These are phyloP conservation scores for Cryoendolithus antarcticus DNA, from an alignment of 2,329 filamentous ascomycete genomes.

Conservation along the genomic window DNA sequence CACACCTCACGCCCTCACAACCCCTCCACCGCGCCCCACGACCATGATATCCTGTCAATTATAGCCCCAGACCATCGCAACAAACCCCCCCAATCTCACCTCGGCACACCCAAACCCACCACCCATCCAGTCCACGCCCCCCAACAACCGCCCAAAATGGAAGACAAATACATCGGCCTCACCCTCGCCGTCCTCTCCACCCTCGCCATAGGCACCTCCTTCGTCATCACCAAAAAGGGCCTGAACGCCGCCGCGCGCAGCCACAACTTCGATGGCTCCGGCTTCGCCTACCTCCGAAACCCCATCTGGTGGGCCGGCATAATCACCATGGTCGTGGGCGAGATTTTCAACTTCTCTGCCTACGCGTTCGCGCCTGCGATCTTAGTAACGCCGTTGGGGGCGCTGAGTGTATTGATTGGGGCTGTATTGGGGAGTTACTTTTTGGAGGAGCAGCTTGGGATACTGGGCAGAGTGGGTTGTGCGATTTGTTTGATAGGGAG, in stretches of 20 bases:
- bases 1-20: too few relatives aligned
- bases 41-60: conserved; percentile 4
- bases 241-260: conserved; percentile 80
- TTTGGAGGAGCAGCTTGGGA: conserved; percentile 78
- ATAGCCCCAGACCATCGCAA: conserved; percentile 5
- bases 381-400: conserved; percentile 86
- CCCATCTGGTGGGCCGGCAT: conserved; percentile 98
- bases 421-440: conserved; percentile 93
- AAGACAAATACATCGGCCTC: conserved; percentile 60
- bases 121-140: background rate
- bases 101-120: background rate
- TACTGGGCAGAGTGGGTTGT: conserved; percentile 83
- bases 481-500: conserved; percentile 93
- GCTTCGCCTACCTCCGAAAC: conserved; percentile 84
- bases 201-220: conserved; percentile 62
- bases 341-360: conserved; percentile 93
- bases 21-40: background rate
- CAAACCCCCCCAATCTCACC: conserved; percentile 1
- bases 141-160: conserved; percentile 9
- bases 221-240: conserved; percentile 98
- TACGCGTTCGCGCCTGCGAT: conserved; percentile 99
- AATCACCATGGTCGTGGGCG: conserved; percentile 75
- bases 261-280: conserved; percentile 94
- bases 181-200: conserved; percentile 63
- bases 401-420: conserved; percentile 84